These are phyloP conservation scores for Lactarius pseudohatsudake DNA, from an alignment of 768 basidiomycete genomes.

Conservation along the genomic window DNA sequence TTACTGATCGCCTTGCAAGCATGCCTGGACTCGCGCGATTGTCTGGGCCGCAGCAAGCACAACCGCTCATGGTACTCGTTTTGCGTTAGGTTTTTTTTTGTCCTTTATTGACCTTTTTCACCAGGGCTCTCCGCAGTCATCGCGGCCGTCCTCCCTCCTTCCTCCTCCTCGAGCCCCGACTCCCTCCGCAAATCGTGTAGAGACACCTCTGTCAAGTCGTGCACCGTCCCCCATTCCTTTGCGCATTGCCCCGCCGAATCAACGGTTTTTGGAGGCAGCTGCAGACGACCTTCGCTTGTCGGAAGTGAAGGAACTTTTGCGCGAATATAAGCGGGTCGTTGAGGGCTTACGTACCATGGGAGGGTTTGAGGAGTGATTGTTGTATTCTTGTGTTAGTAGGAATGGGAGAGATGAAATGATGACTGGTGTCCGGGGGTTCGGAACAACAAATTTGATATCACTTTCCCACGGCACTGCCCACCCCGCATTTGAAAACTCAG, in stretches of 20 bases:
- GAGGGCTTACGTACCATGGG: slow-evolving; percentile 61
- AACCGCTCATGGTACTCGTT: slow-evolving; percentile 24
- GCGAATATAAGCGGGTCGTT: slow-evolving; percentile 78
- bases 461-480: slow-evolving; percentile 22
- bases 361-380: slow-evolving; percentile 37
- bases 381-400: not conserved
- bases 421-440: slow-evolving; percentile 8
- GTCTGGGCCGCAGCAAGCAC: slow-evolving; percentile 30
- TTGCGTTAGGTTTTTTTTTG: not conserved
- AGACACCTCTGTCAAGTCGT: slow-evolving; percentile 43
- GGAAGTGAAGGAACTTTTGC: slow-evolving; percentile 77
- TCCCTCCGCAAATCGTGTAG: slow-evolving; percentile 37
- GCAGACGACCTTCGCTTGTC: slow-evolving; percentile 77
- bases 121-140: slow-evolving; percentile 41
- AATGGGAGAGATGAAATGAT: not conserved
- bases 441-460: not conserved
- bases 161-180: slow-evolving; percentile 30
- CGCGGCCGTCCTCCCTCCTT: slow-evolving; percentile 44
- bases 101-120: slow-evolving; percentile 6
- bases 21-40: slow-evolving; percentile 60
- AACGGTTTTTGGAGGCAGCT: slow-evolving; percentile 68
- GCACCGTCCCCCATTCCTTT: slow-evolving; percentile 42
- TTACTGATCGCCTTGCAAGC: slow-evolving; percentile 80
- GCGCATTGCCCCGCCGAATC: slow-evolving; percentile 59
- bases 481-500: not conserved